Percentiles rank a stretch among this genome's conserved stretches.
phyloP scores from a whole-genome alignment of 306 rosid genomes.

The Begonia fuchsioides region DNA sequence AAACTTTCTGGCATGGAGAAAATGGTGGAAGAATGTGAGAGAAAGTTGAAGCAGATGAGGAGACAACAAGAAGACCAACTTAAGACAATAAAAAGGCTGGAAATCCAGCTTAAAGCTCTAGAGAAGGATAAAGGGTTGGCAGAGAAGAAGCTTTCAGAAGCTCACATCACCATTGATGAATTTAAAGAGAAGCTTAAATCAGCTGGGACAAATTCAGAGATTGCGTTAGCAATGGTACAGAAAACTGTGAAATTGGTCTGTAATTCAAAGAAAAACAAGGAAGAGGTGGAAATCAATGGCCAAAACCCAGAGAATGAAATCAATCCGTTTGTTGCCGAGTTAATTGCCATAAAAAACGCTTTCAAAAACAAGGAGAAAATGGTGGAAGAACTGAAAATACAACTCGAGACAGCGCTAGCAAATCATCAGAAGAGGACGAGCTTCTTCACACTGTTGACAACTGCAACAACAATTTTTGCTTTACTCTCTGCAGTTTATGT shows the following conservation, averaged over 20 bases:
- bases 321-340: conserved; percentile 25
- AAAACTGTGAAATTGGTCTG: conserved; percentile 30
- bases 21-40: conserved; percentile 14
- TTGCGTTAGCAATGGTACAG: conserved; percentile 46
- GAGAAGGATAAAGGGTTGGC: conserved; percentile 28
- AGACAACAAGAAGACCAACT: conserved; percentile 15
- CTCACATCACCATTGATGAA: conserved; percentile 14
- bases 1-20: conserved; percentile 21
- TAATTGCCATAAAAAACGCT: conserved; percentile 44
- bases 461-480: conserved; percentile 52
- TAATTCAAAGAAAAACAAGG: not conserved
- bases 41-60: conserved; percentile 20
- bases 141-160: conserved; percentile 20
- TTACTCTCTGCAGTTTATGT: conserved; percentile 51
- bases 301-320: conserved; percentile 29
- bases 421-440: conserved; percentile 41
- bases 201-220: conserved; percentile 17
- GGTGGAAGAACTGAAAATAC: conserved; percentile 43
- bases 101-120: conserved; percentile 16
- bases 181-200: conserved; percentile 30
- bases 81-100: conserved; percentile 18
- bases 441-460: conserved; percentile 46
- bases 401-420: conserved; percentile 15
- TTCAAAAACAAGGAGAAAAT: conserved; percentile 44
- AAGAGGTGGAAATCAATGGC: conserved; percentile 9